A percentile compares a stretch with the other conserved stretches of the same genome.
These are phyloP conservation scores for Apiotrichum akiyoshidainum DNA, from an alignment of 1,284 basidiomycete species.

Conservation along the genomic window DNA sequence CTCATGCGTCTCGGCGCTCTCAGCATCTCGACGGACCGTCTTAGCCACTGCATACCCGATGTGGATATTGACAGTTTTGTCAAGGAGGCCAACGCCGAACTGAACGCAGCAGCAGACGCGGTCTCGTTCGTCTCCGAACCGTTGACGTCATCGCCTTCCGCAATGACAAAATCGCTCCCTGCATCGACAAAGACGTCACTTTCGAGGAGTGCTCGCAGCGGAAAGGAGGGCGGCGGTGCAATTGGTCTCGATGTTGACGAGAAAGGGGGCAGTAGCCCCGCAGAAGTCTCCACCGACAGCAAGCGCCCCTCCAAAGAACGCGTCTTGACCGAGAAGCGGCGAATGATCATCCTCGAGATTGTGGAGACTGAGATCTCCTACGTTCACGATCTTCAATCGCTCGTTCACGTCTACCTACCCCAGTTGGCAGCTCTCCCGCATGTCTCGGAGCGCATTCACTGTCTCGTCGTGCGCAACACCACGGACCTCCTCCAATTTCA, in stretches of 20 bases:
- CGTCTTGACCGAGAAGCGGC: conserved; percentile 32
- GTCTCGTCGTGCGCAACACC: conserved; percentile 64
- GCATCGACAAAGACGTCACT: conserved; percentile 50
- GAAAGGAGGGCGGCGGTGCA: conserved; percentile 30
- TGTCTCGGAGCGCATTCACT: conserved; percentile 44
- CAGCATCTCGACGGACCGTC: conserved; percentile 4
- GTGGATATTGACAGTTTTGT: background rate
- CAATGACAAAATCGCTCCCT: conserved; percentile 32
- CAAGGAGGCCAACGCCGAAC: conserved; percentile 4
- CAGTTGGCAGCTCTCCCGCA: conserved; percentile 50
- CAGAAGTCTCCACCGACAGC: background rate
- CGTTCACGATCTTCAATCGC: conserved; percentile 66
- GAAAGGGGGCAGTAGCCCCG: background rate
- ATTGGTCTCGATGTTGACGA: background rate
- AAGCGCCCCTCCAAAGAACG: background rate
- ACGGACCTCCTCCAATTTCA: conserved; percentile 71
- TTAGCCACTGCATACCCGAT: conserved; percentile 4
- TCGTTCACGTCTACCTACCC: conserved; percentile 60
- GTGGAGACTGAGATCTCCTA: conserved; percentile 79
- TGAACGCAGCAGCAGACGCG: conserved; percentile 23
- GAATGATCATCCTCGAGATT: conserved; percentile 60
- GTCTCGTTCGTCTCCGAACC: conserved; percentile 20
- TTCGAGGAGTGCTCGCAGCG: conserved; percentile 46
- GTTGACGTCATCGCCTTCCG: conserved; percentile 36
- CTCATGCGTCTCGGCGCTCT: conserved; percentile 5